Conservation (phyloP, 2,329 filamentous ascomycete species). For the Colletotrichum spaethianum region DNA sequence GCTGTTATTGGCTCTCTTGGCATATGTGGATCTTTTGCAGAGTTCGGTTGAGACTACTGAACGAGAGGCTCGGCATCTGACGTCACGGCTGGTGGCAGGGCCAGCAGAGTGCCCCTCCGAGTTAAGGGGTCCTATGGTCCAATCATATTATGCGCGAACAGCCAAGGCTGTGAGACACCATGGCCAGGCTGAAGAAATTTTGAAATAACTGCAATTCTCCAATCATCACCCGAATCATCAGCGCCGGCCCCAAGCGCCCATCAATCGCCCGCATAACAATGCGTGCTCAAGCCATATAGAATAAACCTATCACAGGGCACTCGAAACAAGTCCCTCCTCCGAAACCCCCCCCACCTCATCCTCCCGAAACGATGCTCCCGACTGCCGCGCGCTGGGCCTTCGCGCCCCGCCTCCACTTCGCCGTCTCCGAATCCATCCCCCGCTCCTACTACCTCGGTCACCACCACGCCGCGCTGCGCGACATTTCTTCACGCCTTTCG, state of each 20-base stretch:
- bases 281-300: slow-evolving; percentile 5
- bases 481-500: slow-evolving; percentile 86
- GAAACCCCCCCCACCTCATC: background rate
- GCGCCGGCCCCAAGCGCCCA: background rate
- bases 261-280: slow-evolving; percentile 8
- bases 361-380: slow-evolving; percentile 28
- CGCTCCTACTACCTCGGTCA: slow-evolving; percentile 96
- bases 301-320: slow-evolving; percentile 12
- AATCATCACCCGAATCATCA: background rate
- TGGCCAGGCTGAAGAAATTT: slow-evolving; percentile 38
- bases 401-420: slow-evolving; percentile 81
- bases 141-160: slow-evolving; percentile 17
- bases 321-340: background rate
- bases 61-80: slow-evolving; percentile 4
- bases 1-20: slow-evolving; percentile 37
- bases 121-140: background rate
- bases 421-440: slow-evolving; percentile 79
- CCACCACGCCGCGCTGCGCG: slow-evolving; percentile 83
- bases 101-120: slow-evolving; percentile 23
- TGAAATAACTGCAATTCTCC: background rate
- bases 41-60: background rate
- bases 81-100: slow-evolving; percentile 14
- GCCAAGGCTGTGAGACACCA: slow-evolving; percentile 27
- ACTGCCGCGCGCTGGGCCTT: slow-evolving; percentile 63
- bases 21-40: background rate